Percentiles rank a stretch among this genome's conserved stretches.
Evolutionary conservation across 306 rosid species (phyloP).

Genomic region (Pterocarpus santalinus): DNA sequence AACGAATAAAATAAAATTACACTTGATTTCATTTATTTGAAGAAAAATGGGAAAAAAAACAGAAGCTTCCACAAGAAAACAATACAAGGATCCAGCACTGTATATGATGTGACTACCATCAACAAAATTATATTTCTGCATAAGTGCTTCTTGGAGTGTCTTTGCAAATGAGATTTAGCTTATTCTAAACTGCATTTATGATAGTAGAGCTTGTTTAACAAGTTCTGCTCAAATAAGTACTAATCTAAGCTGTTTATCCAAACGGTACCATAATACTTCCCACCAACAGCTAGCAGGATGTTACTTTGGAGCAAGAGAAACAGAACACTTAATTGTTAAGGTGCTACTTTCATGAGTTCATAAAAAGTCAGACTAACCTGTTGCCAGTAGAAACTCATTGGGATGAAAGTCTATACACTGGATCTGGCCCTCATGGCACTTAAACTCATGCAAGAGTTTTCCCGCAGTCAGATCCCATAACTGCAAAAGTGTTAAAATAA

Average conservation of each 20-base stretch:
- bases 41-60: neutral
- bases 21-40: constrained; percentile 4
- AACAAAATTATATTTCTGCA: constrained; percentile 17
- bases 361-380: constrained; percentile 70
- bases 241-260: neutral
- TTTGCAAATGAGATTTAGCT: neutral
- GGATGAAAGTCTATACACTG: constrained; percentile 99
- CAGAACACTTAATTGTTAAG: neutral
- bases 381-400: constrained; percentile 93
- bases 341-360: constrained; percentile 3
- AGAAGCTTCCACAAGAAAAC: constrained; percentile 31
- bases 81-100: constrained; percentile 12
- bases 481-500: constrained; percentile 53
- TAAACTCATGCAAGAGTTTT: constrained; percentile 93
- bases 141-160: neutral
- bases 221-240: neutral
- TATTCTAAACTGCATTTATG: neutral
- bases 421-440: constrained; percentile 92
- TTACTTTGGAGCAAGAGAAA: neutral
- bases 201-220: neutral
- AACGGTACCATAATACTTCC: neutral
- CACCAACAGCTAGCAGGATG: constrained; percentile 3
- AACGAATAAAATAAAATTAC: constrained; percentile 3
- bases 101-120: neutral
- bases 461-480: constrained; percentile 99